Conservation (phyloP, 768 basidiomycete genomes). For the Russula abietina region DNA sequence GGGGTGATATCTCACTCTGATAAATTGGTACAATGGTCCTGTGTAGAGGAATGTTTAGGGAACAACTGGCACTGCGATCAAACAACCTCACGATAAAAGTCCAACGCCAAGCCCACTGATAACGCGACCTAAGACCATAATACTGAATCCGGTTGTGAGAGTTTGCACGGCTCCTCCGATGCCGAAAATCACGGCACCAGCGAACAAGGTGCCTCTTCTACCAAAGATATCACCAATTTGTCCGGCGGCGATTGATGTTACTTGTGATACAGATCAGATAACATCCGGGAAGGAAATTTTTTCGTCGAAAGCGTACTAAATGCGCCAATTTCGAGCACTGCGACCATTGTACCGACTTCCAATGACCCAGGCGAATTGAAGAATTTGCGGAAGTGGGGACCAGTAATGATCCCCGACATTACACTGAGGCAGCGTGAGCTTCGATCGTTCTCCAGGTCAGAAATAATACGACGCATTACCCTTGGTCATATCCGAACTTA, state of each 20-base stretch:
- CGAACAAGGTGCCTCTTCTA: conserved; percentile 74
- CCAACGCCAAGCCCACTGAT: conserved; percentile 89
- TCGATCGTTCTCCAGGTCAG: conserved; percentile 17
- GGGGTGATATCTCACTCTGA: conserved; percentile 93
- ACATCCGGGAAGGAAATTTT: not conserved
- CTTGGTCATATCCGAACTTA: conserved; percentile 85
- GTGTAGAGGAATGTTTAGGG: conserved; percentile 3
- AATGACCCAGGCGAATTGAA: conserved; percentile 72
- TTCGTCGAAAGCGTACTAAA: conserved; percentile 51
- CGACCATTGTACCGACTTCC: conserved; percentile 89
- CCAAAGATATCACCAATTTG: conserved; percentile 84
- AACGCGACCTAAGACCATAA: conserved; percentile 80
- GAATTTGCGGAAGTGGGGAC: conserved; percentile 73
- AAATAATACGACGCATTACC: conserved; percentile 39
- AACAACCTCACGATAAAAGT: conserved; percentile 62
- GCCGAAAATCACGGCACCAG: conserved; percentile 78
- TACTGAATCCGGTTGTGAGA: conserved; percentile 67
- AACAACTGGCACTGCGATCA: not conserved
- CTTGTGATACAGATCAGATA: conserved; percentile 35
- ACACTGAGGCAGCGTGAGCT: conserved; percentile 42
- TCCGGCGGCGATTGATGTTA: conserved; percentile 86
- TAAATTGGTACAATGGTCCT: conserved; percentile 95
- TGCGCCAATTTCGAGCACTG: conserved; percentile 89
- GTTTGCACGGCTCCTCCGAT: conserved; percentile 84
- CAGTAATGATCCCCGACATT: conserved; percentile 90